Percentiles rank a stretch among this genome's conserved stretches.
These are phyloP conservation scores for Herpotrichia juniperi DNA, from an alignment of 2,329 filamentous ascomycete genomes.

Conservation along the genomic window DNA sequence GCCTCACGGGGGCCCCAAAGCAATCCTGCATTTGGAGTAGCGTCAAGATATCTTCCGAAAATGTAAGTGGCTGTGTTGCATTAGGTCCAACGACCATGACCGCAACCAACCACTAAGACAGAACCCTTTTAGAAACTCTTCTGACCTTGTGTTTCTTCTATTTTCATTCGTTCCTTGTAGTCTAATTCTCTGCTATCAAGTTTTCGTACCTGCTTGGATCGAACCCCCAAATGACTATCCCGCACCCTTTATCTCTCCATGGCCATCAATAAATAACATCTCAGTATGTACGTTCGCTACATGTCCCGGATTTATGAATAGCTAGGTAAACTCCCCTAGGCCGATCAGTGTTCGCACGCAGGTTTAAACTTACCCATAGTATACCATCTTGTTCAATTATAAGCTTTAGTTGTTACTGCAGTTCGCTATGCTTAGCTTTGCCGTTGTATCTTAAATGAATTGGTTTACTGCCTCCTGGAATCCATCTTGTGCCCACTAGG, in stretches of 20 bases:
- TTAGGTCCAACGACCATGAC: background rate
- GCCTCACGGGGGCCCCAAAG: background rate
- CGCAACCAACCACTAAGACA: background rate
- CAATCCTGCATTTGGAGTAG: background rate
- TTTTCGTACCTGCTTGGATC: background rate
- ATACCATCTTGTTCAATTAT: too few species aligned
- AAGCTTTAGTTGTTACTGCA: too few species aligned
- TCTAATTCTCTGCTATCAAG: background rate
- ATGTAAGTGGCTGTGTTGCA: slow-evolving; percentile 4
- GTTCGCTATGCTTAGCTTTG: too few species aligned
- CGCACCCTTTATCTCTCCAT: background rate
- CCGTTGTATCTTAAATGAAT: background rate
- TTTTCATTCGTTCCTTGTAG: background rate
- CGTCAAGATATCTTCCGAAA: slow-evolving; percentile 1
- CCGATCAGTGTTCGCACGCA: too few species aligned
- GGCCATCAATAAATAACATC: background rate
- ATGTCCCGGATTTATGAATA: too few species aligned
- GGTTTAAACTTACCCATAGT: too few species aligned
- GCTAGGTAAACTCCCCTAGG: too few species aligned
- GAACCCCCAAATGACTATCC: background rate
- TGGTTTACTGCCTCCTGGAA: background rate
- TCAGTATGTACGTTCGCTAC: too few species aligned
- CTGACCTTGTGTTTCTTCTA: background rate
- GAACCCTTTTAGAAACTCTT: background rate
- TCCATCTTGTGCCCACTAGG: background rate